Conservation (phyloP, 2,329 filamentous ascomycete species). For the Pestalotiopsis sp. region DNA sequence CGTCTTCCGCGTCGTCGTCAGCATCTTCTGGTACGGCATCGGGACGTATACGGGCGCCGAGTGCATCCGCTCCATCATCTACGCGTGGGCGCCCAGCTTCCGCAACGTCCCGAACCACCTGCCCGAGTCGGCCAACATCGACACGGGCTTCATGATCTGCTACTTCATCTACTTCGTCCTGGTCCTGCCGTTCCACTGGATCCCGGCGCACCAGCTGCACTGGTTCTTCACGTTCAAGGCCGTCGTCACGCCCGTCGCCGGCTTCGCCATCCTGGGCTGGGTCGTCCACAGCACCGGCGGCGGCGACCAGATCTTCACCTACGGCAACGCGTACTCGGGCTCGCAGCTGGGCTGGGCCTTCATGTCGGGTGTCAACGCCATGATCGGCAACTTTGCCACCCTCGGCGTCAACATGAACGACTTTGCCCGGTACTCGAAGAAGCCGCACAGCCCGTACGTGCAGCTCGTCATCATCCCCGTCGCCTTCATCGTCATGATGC, state of each 20-base stretch:
- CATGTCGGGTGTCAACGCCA: conserved; percentile 30
- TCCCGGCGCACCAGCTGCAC: conserved; percentile 16
- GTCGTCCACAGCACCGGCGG: conserved; percentile 22
- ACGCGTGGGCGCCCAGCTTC: conserved; percentile 18
- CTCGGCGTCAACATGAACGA: conserved; percentile 21
- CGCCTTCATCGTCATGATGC: conserved; percentile 25
- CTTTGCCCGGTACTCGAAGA: conserved; percentile 16
- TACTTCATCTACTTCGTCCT: conserved; percentile 15
- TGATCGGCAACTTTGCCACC: conserved; percentile 22
- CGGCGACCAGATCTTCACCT: conserved; percentile 21
- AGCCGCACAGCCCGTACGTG: conserved; percentile 21
- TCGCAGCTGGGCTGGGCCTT: conserved; percentile 27
- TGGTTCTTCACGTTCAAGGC: conserved; percentile 19
- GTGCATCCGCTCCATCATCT: conserved; percentile 26
- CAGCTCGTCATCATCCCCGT: conserved; percentile 25
- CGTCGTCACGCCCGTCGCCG: conserved; percentile 14
- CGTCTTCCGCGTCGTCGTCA: conserved; percentile 32
- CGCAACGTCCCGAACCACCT: conserved; percentile 14
- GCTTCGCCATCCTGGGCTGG: conserved; percentile 16
- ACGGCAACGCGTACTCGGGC: conserved; percentile 22
- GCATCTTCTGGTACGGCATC: conserved; percentile 36
- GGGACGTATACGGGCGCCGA: conserved; percentile 30
- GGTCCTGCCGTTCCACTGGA: conserved; percentile 16
- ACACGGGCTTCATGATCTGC: conserved; percentile 15
- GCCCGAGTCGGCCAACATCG: conserved; percentile 13